A percentile compares a stretch with the other conserved stretches of the same genome.
Evolutionary conservation across 345 rosid species (phyloP).

Genomic region (Passiflora organensis): DNA sequence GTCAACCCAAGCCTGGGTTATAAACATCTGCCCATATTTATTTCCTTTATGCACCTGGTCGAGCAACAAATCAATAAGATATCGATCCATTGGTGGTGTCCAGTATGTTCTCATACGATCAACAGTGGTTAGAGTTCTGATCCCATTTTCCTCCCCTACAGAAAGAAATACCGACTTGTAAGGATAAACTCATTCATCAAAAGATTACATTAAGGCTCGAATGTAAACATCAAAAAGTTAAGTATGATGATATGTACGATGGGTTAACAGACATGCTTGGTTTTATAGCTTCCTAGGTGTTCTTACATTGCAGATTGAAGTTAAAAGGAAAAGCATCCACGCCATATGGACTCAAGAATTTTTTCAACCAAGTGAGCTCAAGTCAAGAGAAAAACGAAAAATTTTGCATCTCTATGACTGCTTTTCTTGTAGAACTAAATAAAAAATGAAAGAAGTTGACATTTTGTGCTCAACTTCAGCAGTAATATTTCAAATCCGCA

Average conservation of each 20-base stretch:
- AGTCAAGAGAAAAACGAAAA: slow-evolving; percentile 2
- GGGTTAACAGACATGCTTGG: not conserved
- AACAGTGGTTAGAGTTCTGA: slow-evolving; percentile 21
- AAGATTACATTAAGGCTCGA: too few relatives aligned
- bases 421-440: not conserved
- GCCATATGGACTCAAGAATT: too few relatives aligned
- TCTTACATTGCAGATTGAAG: not conserved
- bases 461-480: too few relatives aligned
- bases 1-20: slow-evolving; percentile 69
- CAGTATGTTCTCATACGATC: slow-evolving; percentile 82
- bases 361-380: not conserved
- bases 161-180: slow-evolving; percentile 9
- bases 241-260: slow-evolving; percentile 4
- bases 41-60: slow-evolving; percentile 73
- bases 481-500: too few relatives aligned
- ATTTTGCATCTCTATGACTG: not conserved
- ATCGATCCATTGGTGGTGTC: slow-evolving; percentile 89
- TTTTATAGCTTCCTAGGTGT: not conserved
- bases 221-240: not conserved
- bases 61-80: slow-evolving; percentile 65
- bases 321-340: not conserved
- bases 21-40: slow-evolving; percentile 75
- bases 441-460: not conserved
- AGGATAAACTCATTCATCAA: slow-evolving; percentile 6
- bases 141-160: slow-evolving; percentile 43